These are phyloP conservation scores for Talaromyces sp. DNA, from an alignment of 2,329 filamentous ascomycete species.

Conservation along the genomic window DNA sequence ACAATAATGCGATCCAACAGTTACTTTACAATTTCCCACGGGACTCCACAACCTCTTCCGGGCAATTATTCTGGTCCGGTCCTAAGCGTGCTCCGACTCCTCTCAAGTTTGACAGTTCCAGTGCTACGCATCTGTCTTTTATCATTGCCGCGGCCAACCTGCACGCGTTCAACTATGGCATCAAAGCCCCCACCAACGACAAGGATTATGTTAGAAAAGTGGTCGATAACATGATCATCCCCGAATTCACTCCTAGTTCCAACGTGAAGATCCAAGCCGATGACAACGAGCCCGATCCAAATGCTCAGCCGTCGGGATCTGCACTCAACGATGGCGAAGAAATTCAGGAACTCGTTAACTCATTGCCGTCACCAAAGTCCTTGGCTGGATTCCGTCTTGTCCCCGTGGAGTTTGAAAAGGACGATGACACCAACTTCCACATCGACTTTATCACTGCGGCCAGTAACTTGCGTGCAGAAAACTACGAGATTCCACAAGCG, in stretches of 20 bases:
- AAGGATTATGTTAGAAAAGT: slow-evolving; percentile 71
- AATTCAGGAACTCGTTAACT: slow-evolving; percentile 63
- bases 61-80: slow-evolving; percentile 94
- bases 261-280: slow-evolving; percentile 95
- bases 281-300: slow-evolving; percentile 91
- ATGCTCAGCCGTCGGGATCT: slow-evolving; percentile 52
- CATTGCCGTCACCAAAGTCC: slow-evolving; percentile 71
- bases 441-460: slow-evolving; percentile 98
- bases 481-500: slow-evolving; percentile 92
- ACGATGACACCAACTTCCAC: slow-evolving; percentile 95
- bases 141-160: slow-evolving; percentile 83
- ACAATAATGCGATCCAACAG: slow-evolving; percentile 94
- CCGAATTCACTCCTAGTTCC: slow-evolving; percentile 85
- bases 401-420: slow-evolving; percentile 97
- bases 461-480: slow-evolving; percentile 92
- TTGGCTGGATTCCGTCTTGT: slow-evolving; percentile 83
- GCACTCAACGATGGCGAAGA: slow-evolving; percentile 68
- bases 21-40: slow-evolving; percentile 96
- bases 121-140: slow-evolving; percentile 82
- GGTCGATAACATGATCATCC: slow-evolving; percentile 86
- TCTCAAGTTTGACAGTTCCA: slow-evolving; percentile 78
- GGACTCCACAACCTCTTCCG: slow-evolving; percentile 79
- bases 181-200: slow-evolving; percentile 72
- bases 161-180: slow-evolving; percentile 96
- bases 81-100: slow-evolving; percentile 93